phyloP scores from a whole-genome alignment of 208 protist genomes.

The Acanthamoeba sp. region DNA sequence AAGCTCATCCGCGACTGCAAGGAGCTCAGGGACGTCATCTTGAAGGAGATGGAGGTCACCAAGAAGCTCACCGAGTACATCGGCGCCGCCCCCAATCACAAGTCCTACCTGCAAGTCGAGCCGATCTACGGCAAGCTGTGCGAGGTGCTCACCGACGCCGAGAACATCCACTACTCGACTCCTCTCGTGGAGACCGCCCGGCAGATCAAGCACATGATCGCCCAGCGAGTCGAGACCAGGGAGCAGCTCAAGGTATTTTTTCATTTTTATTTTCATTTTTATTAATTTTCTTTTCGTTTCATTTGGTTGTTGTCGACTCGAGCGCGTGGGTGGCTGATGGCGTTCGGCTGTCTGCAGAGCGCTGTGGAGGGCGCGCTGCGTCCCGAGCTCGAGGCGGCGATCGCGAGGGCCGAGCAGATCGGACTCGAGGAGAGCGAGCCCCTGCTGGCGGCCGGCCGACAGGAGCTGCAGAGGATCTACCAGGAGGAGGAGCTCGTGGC shows the following conservation, averaged over 20 bases:
- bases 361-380: neutral
- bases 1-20: constrained; percentile 50
- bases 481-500: constrained; percentile 55
- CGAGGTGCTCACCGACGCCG: neutral
- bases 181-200: constrained; percentile 4
- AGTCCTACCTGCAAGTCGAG: constrained; percentile 29
- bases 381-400: constrained; percentile 17
- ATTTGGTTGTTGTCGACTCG: neutral
- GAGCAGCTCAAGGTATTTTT: neutral
- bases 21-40: constrained; percentile 21
- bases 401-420: constrained; percentile 53
- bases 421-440: constrained; percentile 5
- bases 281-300: neutral
- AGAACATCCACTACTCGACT: constrained; percentile 26
- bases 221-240: neutral
- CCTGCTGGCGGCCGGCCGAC: neutral
- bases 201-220: constrained; percentile 40
- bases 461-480: constrained; percentile 62
- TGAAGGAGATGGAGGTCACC: constrained; percentile 59
- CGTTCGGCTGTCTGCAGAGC: neutral
- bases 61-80: constrained; percentile 39
- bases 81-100: neutral
- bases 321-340: neutral
- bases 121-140: constrained; percentile 25
- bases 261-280: no score